These are phyloP conservation scores for Hypoxylon sp. DNA, from an alignment of 2,329 filamentous ascomycete genomes.

Conservation along the genomic window DNA sequence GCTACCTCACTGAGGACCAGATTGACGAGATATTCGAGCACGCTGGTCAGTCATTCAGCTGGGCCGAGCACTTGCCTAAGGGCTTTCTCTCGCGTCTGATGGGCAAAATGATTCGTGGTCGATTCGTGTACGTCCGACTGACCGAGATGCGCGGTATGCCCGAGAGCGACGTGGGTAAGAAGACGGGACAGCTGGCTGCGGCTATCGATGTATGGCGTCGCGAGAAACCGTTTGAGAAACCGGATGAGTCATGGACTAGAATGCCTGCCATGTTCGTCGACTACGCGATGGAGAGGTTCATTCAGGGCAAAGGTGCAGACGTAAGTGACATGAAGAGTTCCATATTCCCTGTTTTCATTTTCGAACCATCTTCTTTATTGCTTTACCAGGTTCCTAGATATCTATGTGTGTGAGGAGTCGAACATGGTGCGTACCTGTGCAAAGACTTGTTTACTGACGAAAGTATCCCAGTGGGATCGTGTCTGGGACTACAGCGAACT, in stretches of 20 bases:
- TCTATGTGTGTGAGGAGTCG: no score
- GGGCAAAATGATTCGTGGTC: constrained; percentile 4
- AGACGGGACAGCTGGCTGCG: constrained; percentile 4
- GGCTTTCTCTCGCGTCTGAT: constrained; percentile 13
- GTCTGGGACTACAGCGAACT: no score
- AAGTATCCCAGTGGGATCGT: no score
- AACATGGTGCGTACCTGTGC: no score
- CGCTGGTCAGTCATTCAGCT: background rate
- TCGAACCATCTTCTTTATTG: no score
- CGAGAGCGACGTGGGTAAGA: background rate
- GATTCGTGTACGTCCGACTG: constrained; percentile 4
- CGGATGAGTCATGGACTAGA: background rate
- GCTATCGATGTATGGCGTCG: constrained; percentile 14
- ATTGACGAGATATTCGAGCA: background rate
- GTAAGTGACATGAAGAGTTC: no score
- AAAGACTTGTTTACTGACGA: no score
- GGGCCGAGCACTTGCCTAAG: constrained; percentile 1
- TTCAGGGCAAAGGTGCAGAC: background rate
- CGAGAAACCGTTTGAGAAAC: background rate
- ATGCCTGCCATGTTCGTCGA: background rate
- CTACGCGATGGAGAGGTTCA: background rate
- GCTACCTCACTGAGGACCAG: no score
- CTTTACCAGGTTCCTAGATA: no score
- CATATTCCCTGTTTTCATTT: no score
- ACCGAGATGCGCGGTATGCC: background rate